Evolutionary conservation across 1,139 yeast species (phyloP), one percentile per base, ranked within the genome.

Genomic region (Trichomonascaceae sp.): DNA sequence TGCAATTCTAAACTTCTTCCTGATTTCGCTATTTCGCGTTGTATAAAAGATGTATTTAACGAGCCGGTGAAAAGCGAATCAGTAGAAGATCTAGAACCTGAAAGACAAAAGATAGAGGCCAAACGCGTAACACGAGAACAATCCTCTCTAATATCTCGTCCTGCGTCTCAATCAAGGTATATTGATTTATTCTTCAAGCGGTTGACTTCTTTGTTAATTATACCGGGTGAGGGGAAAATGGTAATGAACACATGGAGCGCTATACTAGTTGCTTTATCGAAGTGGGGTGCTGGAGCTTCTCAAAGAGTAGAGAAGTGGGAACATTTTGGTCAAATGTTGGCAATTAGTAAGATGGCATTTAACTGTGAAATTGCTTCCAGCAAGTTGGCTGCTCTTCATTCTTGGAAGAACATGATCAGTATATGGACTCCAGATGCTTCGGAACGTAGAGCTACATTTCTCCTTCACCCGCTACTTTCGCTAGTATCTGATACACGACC

Each of bases 181-280:
- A 55, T 60, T 27, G 56, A 59, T 36, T 50, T 57, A 30, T 58
- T 60, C 48, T 49, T 51, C 24, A 32, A 43, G 41, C 50, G 57
- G 10, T 46, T 59, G 38, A 49, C 53, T 8, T 44, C 50, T 9
- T 51, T 52, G 5, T 50, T 58, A 24, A 47, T 47, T 36, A 49
- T 53, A 48, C 53, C 54, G 17, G 58, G 57, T 4, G 59, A 57
- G 44, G 61, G 60, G 1, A 49, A 49, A 15, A 47, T 51, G 30
- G 63, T 62, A 3, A 56, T 61, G 57, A 20, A 52, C 15, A 52
- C 57, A 12, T 62, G 65, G 65, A 55, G 55, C 38, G 52, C 59
- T 2, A 50, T 62, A 10, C 48, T 60, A 12, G 55, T 54, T 10
- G 51, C 58, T 18, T 43, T 60, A 7, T 50, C 54, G 6, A 44